Percentiles rank a stretch among this genome's conserved stretches.
These are phyloP conservation scores for Lavandula angustifolia DNA, from an alignment of 257 asterid genomes.

Conservation along the genomic window DNA sequence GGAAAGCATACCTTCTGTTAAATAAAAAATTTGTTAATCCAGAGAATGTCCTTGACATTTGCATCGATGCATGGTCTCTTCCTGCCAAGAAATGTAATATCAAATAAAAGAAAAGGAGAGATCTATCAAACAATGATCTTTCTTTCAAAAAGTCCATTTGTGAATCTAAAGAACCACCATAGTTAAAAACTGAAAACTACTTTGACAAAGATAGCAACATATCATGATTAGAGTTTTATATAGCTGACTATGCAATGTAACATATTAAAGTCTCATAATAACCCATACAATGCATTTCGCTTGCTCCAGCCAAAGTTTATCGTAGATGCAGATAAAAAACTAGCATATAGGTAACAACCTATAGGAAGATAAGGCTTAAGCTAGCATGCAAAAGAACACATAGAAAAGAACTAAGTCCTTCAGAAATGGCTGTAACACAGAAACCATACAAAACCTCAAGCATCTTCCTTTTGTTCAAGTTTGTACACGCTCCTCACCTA, in stretches of 20 bases:
- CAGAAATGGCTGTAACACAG: neutral
- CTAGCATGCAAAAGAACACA: neutral
- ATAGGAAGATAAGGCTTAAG: neutral
- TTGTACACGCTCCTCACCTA: neutral
- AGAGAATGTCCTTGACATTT: constrained; percentile 62
- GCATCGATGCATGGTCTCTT: constrained; percentile 55
- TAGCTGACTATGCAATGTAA: constrained; percentile 8
- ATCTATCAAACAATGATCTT: neutral
- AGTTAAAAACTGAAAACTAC: neutral
- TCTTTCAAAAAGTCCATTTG: constrained; percentile 5
- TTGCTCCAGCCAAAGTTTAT: constrained; percentile 15
- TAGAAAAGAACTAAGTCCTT: neutral
- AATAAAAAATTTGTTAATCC: constrained; percentile 68
- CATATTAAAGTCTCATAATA: constrained; percentile 8
- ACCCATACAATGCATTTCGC: neutral
- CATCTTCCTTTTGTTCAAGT: neutral
- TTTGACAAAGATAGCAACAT: constrained; percentile 15
- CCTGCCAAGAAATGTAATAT: constrained; percentile 47
- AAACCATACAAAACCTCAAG: constrained; percentile 4
- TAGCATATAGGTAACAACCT: neutral
- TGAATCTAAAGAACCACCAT: neutral
- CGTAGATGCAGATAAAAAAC: constrained; percentile 21
- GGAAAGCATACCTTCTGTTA: constrained; percentile 56
- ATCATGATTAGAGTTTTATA: neutral
- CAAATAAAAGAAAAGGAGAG: neutral